A percentile compares a stretch with the other conserved stretches of the same genome.
Evolutionary conservation across 2,329 filamentous ascomycete genomes (phyloP).

Genomic region (Xylariomycetidae sp.): DNA sequence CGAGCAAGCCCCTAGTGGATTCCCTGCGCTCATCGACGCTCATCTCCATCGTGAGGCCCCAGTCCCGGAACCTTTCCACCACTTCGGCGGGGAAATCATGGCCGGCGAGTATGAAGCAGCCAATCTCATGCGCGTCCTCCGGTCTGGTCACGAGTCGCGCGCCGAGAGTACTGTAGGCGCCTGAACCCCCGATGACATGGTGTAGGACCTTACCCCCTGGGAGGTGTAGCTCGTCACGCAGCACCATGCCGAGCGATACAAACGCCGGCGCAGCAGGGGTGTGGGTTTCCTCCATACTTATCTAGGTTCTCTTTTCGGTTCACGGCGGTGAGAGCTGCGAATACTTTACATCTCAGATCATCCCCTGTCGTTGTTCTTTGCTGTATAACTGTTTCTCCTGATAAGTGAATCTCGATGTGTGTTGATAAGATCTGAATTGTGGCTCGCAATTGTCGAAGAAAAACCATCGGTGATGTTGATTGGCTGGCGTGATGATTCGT

Average conservation of each 20-base stretch:
- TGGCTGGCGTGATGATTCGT: too few species aligned
- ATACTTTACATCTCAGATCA: too few species aligned
- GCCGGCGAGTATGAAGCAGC: constrained; percentile 9
- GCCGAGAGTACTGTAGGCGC: constrained; percentile 18
- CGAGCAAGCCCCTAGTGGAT: constrained; percentile 10
- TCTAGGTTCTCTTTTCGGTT: too few species aligned
- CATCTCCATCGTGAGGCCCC: constrained; percentile 4
- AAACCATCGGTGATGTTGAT: too few species aligned
- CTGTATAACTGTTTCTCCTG: too few species aligned
- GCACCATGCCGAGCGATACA: constrained; percentile 28
- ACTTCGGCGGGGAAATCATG: constrained; percentile 10
- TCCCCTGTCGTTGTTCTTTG: too few species aligned
- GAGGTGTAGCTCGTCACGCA: constrained; percentile 30
- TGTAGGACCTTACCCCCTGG: constrained; percentile 17
- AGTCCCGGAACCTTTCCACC: neutral
- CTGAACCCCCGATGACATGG: constrained; percentile 28
- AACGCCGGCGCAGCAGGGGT: too few species aligned
- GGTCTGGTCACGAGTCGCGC: constrained; percentile 6
- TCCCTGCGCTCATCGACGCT: neutral
- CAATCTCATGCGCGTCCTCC: neutral
- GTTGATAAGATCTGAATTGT: too few species aligned
- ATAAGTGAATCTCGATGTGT: too few species aligned
- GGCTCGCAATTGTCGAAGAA: too few species aligned
- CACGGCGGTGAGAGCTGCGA: too few species aligned
- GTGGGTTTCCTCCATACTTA: too few species aligned